Evolutionary conservation across 2,329 filamentous ascomycete genomes (phyloP), one percentile per base, ranked within the genome.

Genomic region (Aspergillus sclerotialis): DNA sequence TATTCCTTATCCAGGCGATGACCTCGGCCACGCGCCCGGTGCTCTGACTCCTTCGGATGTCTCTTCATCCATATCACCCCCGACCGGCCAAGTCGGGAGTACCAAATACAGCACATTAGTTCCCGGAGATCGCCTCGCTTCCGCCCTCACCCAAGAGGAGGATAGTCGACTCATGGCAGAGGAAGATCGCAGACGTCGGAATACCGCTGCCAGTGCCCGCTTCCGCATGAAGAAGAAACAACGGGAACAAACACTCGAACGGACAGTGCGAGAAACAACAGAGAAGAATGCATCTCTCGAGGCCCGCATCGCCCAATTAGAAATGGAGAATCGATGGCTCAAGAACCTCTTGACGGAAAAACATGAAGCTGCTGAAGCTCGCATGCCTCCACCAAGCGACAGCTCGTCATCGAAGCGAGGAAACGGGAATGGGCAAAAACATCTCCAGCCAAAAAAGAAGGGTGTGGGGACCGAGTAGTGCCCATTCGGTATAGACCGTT

Each of bases 151-250:
- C 48, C 73, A 82, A 31, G 84, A 89, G 59, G 84, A 88, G 43
- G 70, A 77, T 25, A 81, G 82, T 9, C 80, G 84, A 25, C 48
- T 79, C 5, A 82, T 82, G 9, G 86, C 86, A 14, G 87, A 94
- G 61, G 87, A 94, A 63, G 87, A 94, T 60, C 93, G 93, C 68
- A 82, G 87, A 32, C 79, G 86, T 39, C 80, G 87, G 44, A 94
- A 94, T 66, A 93, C 88, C 2, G 87, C 87, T 19, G 87, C 87
- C 36, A 88, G 82, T 46, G 87, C 87, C 12, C 82, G 87, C 32
- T 94, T 94, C 73, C 82, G 87, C 39, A 79, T 92, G 58, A 94
- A 94, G 78, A 94, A 94, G 81, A 94, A 94, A 77, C 85, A 92
- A 66, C 82, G 87, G 32, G 87, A 94, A 68, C 84, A 89, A 61